Conservation (phyloP, 768 basidiomycete genomes). For the Boletus patriciae region DNA sequence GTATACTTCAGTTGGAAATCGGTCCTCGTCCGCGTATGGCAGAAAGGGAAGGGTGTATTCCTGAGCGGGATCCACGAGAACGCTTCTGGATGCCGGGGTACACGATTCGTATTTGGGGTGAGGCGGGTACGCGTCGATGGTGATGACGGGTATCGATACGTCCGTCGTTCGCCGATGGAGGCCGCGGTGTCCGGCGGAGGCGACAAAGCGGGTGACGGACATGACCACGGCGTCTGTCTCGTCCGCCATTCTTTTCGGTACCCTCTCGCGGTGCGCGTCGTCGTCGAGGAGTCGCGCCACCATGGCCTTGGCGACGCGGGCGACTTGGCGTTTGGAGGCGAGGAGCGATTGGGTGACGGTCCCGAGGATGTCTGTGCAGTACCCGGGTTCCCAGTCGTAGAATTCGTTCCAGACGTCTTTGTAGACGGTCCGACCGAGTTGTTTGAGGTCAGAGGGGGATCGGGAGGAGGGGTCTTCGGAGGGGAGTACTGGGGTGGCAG, state of each 20-base stretch:
- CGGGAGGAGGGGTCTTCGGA: background rate
- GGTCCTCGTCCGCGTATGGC: constrained; percentile 49
- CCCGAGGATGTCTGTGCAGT: constrained; percentile 31
- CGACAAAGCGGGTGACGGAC: constrained; percentile 13
- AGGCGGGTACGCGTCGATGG: constrained; percentile 16
- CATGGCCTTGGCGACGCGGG: constrained; percentile 13
- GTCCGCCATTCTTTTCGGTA: background rate
- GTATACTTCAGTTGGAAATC: constrained; percentile 35
- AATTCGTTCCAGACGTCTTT: constrained; percentile 44
- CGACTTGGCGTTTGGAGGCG: constrained; percentile 10
- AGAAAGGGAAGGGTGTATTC: constrained; percentile 31
- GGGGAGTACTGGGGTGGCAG: background rate
- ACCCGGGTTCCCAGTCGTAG: constrained; percentile 43
- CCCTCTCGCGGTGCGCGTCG: background rate
- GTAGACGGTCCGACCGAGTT: constrained; percentile 35
- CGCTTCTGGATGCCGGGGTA: constrained; percentile 41
- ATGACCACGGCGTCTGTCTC: background rate
- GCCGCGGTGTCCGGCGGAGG: background rate
- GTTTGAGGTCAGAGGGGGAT: constrained; percentile 14
- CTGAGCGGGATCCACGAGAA: constrained; percentile 8
- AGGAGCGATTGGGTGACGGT: constrained; percentile 10
- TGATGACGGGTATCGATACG: constrained; percentile 16
- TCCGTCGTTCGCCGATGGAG: background rate
- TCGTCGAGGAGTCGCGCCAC: constrained; percentile 6
- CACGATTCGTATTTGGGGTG: constrained; percentile 47